These are phyloP conservation scores for Lophiotrema nucula DNA, from an alignment of 495 filamentous ascomycete genomes.

Conservation along the genomic window DNA sequence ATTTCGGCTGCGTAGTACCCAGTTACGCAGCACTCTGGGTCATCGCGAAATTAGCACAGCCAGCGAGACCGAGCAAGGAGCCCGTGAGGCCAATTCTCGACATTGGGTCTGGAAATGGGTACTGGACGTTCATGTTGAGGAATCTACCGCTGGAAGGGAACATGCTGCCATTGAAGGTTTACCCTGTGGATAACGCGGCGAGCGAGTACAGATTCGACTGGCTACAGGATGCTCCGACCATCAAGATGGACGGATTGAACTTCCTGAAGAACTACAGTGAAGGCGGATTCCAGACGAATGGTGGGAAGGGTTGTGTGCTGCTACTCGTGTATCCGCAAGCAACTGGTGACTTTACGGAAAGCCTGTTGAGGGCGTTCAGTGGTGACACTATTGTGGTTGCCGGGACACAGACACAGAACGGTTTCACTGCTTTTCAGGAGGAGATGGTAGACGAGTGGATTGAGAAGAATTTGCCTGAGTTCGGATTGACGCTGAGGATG, in stretches of 20 bases:
- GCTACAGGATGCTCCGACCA: conserved; percentile 59
- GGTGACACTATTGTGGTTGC: conserved; percentile 59
- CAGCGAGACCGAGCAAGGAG: conserved; percentile 15
- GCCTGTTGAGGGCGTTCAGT: conserved; percentile 52
- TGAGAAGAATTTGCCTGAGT: conserved; percentile 42
- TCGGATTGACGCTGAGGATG: conserved; percentile 35
- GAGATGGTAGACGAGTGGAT: conserved; percentile 58
- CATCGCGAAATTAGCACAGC: conserved; percentile 46
- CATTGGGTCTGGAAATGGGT: conserved; percentile 60
- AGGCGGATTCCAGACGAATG: conserved; percentile 34
- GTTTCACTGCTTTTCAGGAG: conserved; percentile 61
- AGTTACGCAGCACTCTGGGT: conserved; percentile 53
- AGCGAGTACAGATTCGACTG: conserved; percentile 57
- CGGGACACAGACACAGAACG: conserved; percentile 62
- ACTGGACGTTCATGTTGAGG: conserved; percentile 62
- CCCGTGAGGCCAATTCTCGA: conserved; percentile 48
- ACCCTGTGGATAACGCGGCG: conserved; percentile 54
- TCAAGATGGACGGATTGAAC: conserved; percentile 47
- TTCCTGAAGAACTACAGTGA: conserved; percentile 42
- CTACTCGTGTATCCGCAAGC: conserved; percentile 64
- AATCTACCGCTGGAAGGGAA: conserved; percentile 36
- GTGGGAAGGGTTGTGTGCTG: conserved; percentile 42
- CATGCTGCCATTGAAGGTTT: conserved; percentile 36
- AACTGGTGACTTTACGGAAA: conserved; percentile 53
- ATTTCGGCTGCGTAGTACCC: conserved; percentile 63